Evolutionary conservation across 805 yeast species (phyloP), one percentile per base, ranked within the genome.

Genomic region (Starmera quercuum): DNA sequence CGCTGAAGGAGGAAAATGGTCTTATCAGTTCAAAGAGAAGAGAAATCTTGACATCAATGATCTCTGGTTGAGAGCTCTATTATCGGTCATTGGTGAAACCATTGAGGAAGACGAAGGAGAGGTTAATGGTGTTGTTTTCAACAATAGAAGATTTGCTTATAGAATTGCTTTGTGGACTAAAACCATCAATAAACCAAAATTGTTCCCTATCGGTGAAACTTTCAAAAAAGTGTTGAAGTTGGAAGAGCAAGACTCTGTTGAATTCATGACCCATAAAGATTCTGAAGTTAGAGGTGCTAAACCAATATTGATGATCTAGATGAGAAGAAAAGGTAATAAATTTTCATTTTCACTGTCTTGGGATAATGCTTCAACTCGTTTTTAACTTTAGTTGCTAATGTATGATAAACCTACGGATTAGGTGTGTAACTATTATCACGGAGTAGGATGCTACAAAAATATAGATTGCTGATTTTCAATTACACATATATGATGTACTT

Each of bases 161-260:
- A 83, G 86, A 63, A 73, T 90, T 58, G 90, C 94, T 54, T 68
- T 90, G 58, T 90, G 98, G 98, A 90, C 97, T 44, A 81, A 78
- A 59, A 73, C 88, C 41, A 75, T 82, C 51, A 75, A 78, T 48
- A 64, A 63, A 48, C 64, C 61, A 35, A 79, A 82, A 45, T 71
- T 83, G 56, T 71, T 65, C 47, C 74, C 82, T 46, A 80, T 86
- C 47, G 97, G 97, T 53, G 79, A 77, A 56, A 79, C 80, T 58
- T 83, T 90, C 64, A 90, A 86, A 73, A 78, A 75, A 61, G 85
- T 84, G 31, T 71, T 90, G 57, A 81, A 76, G 59, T 73, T 90
- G 53, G 65, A 71, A 39, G 87, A 77, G 33, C 75, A 68, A 42
- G 90, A 83, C 49, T 74, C 75, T 55, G 68, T 90, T 49, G 97